These are phyloP conservation scores for Albophoma yamanashiensis DNA, from an alignment of 2,329 filamentous ascomycete genomes.

Conservation along the genomic window DNA sequence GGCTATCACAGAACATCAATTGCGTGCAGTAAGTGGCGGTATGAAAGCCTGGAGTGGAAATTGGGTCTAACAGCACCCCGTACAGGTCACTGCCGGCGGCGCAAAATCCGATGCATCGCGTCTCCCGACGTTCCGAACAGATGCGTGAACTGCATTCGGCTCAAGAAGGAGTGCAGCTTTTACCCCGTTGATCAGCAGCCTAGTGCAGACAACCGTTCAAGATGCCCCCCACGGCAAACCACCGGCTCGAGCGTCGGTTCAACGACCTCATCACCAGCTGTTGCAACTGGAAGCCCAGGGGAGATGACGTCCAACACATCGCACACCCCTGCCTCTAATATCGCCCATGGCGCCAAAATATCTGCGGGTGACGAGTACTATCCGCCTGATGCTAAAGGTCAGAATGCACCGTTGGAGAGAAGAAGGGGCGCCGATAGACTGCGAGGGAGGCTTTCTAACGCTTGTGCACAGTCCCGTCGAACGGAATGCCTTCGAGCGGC, in stretches of 20 bases:
- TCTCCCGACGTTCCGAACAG: conserved; percentile 66
- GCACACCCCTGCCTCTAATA: neutral
- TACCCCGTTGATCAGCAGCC: conserved; percentile 75
- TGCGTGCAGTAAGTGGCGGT: conserved; percentile 70
- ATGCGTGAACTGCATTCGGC: conserved; percentile 84
- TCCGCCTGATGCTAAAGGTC: conserved; percentile 31
- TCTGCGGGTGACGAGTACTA: conserved; percentile 24
- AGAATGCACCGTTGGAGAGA: conserved; percentile 11
- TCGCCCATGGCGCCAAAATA: conserved; percentile 6
- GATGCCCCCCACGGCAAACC: conserved; percentile 26
- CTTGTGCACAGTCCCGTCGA: conserved; percentile 19
- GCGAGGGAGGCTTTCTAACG: neutral
- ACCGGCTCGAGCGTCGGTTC: conserved; percentile 30
- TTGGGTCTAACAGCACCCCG: neutral
- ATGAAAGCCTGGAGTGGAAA: neutral
- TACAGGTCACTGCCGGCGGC: conserved; percentile 76
- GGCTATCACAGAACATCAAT: conserved; percentile 93
- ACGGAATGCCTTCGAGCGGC: conserved; percentile 17
- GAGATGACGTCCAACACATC: conserved; percentile 27
- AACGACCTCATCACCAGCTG: conserved; percentile 37
- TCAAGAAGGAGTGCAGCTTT: conserved; percentile 93
- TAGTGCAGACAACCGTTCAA: conserved; percentile 33
- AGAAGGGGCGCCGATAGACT: neutral
- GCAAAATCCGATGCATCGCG: conserved; percentile 86
- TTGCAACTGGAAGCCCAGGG: conserved; percentile 28